phyloP scores from a whole-genome alignment of 176 grass and related monocot species.

The Themeda triandra region DNA sequence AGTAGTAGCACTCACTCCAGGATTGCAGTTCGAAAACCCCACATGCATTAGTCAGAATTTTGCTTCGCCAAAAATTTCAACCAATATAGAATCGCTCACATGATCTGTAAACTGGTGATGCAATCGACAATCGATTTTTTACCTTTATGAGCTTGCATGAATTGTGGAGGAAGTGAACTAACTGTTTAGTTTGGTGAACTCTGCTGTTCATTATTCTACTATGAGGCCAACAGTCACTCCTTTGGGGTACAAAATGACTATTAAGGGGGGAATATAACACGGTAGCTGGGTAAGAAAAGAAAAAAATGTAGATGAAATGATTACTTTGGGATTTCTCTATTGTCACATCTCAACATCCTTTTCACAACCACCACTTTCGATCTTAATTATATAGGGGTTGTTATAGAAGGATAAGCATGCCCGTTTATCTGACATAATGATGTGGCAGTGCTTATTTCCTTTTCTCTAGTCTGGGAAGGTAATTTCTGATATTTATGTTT shows the following conservation, averaged over 20 bases:
- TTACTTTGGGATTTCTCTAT: conserved; percentile 24
- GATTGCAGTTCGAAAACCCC: background rate
- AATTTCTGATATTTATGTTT: too few species aligned
- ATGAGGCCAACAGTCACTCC: background rate
- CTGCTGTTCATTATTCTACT: background rate
- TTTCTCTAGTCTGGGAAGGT: too few species aligned
- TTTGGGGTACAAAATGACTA: conserved; percentile 13
- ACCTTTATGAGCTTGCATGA: background rate
- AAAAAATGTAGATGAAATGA: conserved; percentile 11
- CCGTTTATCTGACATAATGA: too few species aligned
- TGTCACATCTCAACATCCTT: conserved; percentile 19
- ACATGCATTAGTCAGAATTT: too few species aligned
- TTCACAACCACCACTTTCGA: background rate
- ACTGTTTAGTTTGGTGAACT: too few species aligned
- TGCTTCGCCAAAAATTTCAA: background rate
- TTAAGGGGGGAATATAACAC: background rate
- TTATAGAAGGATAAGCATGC: background rate
- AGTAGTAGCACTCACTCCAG: background rate
- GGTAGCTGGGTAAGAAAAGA: background rate
- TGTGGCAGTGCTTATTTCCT: fast-evolving
- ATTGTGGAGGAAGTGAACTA: background rate
- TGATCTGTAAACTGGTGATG: too few species aligned
- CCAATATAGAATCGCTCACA: too few species aligned
- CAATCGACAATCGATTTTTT: too few species aligned
- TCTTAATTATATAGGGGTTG: background rate